Evolutionary conservation across 2,329 filamentous ascomycete genomes (phyloP), one percentile per base, ranked within the genome.

Genomic region (Ambrosiella cleistominuta): DNA sequence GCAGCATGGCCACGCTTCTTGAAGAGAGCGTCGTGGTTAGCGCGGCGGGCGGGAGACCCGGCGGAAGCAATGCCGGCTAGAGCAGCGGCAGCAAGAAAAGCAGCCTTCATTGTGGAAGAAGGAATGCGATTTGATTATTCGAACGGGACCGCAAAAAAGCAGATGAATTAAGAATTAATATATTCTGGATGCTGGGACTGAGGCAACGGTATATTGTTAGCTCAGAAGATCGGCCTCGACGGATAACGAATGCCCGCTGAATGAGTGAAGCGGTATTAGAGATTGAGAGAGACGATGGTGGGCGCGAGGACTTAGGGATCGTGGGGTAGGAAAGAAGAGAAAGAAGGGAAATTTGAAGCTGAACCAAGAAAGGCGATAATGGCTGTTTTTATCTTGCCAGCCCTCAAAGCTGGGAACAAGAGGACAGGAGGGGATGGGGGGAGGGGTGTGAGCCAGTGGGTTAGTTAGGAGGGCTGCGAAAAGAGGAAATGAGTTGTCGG

Each of bases 251-350:
- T 82, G 83, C 80, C 86, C 85, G 86, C 86, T 89, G 74, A 90
- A 88, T 71, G 86, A 88, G 82, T 88, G 85, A 87, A 87, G 83
- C 83, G 83, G 83, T 83, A 67, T 71, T 75, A 68, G 65, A 64
- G 65, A 42, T 62, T 64, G 63, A 62, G 63, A 64, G 66, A 68
- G 66, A 60, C 39, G 44, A 39, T 50, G 44, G 35, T 57, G 44
- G 15, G 35, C 47, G 35, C 55, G 47, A 52, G 50, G 70, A 74
- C 15, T 38, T 35, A 57, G 45, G 55, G 58, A 74, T 54, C 69
- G 69, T 74, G 72, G 72, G 67, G 73, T 71, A 74, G 76, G 75
- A 75, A 72, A 70, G 66, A 55, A 27, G 12, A 50, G 40, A 51
- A 17, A 39, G 27, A 37, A 61, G 49, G n/a, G 15, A 35, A 44